A percentile compares a stretch with the other conserved stretches of the same genome.
phyloP scores from a whole-genome alignment of 1,284 basidiomycete species.

The Anthracocystis walkeri region DNA sequence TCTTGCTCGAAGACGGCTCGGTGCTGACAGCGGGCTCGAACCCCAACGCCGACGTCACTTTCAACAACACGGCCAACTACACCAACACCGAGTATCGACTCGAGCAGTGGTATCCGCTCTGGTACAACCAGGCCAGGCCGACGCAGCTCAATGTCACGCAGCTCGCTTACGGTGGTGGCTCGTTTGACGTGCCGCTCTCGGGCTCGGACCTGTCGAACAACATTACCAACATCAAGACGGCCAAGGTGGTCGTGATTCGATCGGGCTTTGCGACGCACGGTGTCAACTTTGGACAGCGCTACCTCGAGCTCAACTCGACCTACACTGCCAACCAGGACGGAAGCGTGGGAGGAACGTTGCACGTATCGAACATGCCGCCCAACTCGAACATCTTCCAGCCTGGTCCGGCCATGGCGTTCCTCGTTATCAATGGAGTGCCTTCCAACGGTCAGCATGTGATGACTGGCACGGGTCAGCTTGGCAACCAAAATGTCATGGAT shows the following conservation, averaged over 20 bases:
- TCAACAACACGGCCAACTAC: constrained; percentile 49
- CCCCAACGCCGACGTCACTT: constrained; percentile 81
- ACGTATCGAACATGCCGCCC: constrained; percentile 72
- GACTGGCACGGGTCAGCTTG: constrained; percentile 53
- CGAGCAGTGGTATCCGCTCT: constrained; percentile 80
- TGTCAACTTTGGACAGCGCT: constrained; percentile 70
- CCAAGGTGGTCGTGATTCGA: constrained; percentile 76
- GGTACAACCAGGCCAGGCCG: constrained; percentile 73
- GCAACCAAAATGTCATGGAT: constrained; percentile 34
- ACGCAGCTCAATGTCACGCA: constrained; percentile 80
- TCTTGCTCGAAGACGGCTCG: constrained; percentile 82
- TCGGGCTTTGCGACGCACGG: constrained; percentile 66
- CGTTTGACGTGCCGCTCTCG: constrained; percentile 76
- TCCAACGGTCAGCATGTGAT: constrained; percentile 75
- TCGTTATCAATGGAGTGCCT: constrained; percentile 78
- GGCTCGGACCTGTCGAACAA: constrained; percentile 58
- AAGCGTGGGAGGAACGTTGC: constrained; percentile 79
- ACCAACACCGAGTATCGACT: constrained; percentile 83
- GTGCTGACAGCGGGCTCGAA: constrained; percentile 92
- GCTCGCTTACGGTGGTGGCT: constrained; percentile 83
- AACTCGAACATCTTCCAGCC: constrained; percentile 75
- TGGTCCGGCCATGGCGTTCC: constrained; percentile 82
- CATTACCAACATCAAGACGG: constrained; percentile 72
- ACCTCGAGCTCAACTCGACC: constrained; percentile 75
- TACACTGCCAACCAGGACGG: constrained; percentile 83